Conservation (phyloP, 805 yeast genomes). For the Kodamaea neixiangensis region DNA sequence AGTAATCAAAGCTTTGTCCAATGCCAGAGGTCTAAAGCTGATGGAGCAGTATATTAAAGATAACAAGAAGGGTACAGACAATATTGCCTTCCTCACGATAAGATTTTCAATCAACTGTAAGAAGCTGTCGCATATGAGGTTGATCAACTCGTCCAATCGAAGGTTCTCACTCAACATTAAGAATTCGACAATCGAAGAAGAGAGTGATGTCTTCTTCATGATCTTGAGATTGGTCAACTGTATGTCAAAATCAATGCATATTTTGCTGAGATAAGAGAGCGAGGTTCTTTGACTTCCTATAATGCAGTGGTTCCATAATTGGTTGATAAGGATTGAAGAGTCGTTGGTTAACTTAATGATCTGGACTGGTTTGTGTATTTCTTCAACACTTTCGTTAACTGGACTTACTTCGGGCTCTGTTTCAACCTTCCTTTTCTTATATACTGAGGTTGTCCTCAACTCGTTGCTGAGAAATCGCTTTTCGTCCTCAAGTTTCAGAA, state of each 20-base stretch:
- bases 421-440: conserved; percentile 24
- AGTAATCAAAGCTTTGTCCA: conserved; percentile 35
- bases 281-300: conserved; percentile 37
- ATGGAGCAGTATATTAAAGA: conserved; percentile 57
- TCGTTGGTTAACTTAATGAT: conserved; percentile 33
- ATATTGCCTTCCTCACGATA: conserved; percentile 22
- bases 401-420: no score
- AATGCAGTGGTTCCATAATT: conserved; percentile 37
- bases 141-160: conserved; percentile 51
- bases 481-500: conserved; percentile 44
- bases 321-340: conserved; percentile 34
- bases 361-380: conserved; percentile 7
- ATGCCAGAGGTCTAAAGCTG: conserved; percentile 64
- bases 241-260: conserved; percentile 28
- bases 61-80: conserved; percentile 61
- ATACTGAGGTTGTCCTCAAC: conserved; percentile 26
- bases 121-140: conserved; percentile 34
- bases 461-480: conserved; percentile 44
- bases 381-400: not conserved
- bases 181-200: conserved; percentile 43
- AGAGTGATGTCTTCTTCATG: conserved; percentile 32
- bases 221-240: conserved; percentile 23
- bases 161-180: conserved; percentile 45
- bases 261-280: conserved; percentile 32
- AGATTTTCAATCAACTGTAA: conserved; percentile 32